Evolutionary conservation across 768 basidiomycete genomes (phyloP).

Genomic region (Harrya chromipes): DNA sequence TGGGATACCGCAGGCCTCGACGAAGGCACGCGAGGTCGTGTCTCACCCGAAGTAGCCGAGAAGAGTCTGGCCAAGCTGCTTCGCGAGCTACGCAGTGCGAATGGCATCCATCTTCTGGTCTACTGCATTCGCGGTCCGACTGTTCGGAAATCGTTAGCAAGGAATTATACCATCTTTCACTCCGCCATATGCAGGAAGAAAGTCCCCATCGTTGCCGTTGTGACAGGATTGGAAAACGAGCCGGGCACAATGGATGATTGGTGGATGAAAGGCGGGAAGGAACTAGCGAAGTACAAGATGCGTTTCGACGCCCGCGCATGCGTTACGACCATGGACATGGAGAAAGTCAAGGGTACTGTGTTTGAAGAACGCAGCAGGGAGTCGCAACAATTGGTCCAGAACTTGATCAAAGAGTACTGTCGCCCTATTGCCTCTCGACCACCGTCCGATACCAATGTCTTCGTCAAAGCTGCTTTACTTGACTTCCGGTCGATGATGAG

Average conservation of each 20-base stretch:
- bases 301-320: slow-evolving; percentile 40
- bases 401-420: slow-evolving; percentile 22
- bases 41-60: slow-evolving; percentile 26
- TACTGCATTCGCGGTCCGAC: slow-evolving; percentile 34
- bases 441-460: slow-evolving; percentile 14
- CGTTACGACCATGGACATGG: slow-evolving; percentile 35
- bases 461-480: slow-evolving; percentile 25
- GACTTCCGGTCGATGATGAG: slow-evolving; percentile 28
- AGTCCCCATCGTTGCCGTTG: slow-evolving; percentile 31
- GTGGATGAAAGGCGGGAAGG: slow-evolving; percentile 36
- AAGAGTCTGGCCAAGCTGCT: slow-evolving; percentile 29
- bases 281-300: slow-evolving; percentile 34
- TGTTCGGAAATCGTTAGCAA: slow-evolving; percentile 23
- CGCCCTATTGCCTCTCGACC: slow-evolving; percentile 14
- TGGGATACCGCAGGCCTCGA: slow-evolving; percentile 36
- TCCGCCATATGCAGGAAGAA: slow-evolving; percentile 31
- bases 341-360: slow-evolving; percentile 9
- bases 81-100: slow-evolving; percentile 25
- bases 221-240: slow-evolving; percentile 35
- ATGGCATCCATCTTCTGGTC: slow-evolving; percentile 30
- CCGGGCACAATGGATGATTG: slow-evolving; percentile 33
- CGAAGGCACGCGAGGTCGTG: slow-evolving; percentile 24
- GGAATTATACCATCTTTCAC: slow-evolving; percentile 32
- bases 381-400: slow-evolving; percentile 22
- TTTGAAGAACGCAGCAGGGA: slow-evolving; percentile 16